A percentile compares a stretch with the other conserved stretches of the same genome.
Evolutionary conservation across 208 protist genomes (phyloP).

Genomic region (Acanthamoeba lenticulata): DNA sequence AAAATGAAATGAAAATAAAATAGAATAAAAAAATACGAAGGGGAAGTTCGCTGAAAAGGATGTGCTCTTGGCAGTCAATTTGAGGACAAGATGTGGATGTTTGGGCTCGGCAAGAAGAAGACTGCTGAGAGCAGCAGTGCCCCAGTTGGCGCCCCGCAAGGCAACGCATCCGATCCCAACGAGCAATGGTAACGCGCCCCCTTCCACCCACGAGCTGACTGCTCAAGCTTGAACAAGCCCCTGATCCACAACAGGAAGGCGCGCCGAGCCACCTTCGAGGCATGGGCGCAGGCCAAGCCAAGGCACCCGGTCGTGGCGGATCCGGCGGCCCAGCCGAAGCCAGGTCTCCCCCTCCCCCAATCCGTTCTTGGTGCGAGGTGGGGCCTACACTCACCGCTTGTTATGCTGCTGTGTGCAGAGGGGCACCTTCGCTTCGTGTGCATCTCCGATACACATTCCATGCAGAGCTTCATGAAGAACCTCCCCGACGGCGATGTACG

Average conservation of each 20-base stretch:
- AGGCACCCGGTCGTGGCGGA: not conserved
- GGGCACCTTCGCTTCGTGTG: constrained; percentile 66
- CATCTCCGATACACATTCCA: constrained; percentile 74
- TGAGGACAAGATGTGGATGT: too few relatives aligned
- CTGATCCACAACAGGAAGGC: not conserved
- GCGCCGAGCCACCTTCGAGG: not conserved
- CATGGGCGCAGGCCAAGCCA: not conserved
- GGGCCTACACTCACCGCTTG: too few relatives aligned
- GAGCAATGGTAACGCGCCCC: not conserved
- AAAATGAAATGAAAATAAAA: not conserved
- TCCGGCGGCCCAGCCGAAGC: not conserved
- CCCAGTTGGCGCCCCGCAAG: not conserved
- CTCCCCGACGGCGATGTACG: constrained; percentile 35
- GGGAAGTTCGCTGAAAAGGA: too few relatives aligned
- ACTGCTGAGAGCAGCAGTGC: too few relatives aligned
- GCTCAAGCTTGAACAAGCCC: too few relatives aligned
- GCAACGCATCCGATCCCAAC: not conserved
- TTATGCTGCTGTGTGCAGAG: not conserved
- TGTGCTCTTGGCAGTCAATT: too few relatives aligned
- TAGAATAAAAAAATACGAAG: not conserved
- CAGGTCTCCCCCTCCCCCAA: not conserved
- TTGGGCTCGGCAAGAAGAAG: too few relatives aligned
- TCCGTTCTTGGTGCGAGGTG: too few relatives aligned
- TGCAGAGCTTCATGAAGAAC: not conserved
- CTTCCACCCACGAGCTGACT: not conserved